Evolutionary conservation across 1,139 yeast genomes (phyloP).

Genomic region (Pichia sp.): DNA sequence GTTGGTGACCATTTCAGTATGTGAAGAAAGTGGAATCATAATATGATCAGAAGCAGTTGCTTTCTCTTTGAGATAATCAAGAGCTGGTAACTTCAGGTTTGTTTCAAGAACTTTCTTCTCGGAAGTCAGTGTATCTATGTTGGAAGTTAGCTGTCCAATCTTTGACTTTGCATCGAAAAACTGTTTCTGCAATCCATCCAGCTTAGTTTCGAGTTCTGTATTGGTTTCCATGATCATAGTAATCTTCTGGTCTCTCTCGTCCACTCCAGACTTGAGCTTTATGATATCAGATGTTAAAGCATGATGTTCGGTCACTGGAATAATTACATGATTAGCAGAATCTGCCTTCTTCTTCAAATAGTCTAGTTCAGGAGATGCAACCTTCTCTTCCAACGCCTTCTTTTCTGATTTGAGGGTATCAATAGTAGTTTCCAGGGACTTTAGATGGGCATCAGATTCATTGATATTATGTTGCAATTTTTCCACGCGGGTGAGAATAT

Average conservation of each 20-base stretch:
- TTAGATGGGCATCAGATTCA: no score
- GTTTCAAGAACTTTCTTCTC: neutral
- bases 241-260: no score
- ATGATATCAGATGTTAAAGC: no score
- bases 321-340: constrained; percentile 20
- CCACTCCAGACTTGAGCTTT: no score
- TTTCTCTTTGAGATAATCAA: constrained; percentile 17
- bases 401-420: no score
- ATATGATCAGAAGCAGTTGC: constrained; percentile 26
- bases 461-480: no score
- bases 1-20: no score
- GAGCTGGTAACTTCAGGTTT: constrained; percentile 1
- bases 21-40: constrained; percentile 20
- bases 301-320: constrained; percentile 21
- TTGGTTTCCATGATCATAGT: no score
- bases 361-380: constrained; percentile 19
- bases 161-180: neutral
- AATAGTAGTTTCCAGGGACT: no score
- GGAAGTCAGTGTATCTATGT: no score
- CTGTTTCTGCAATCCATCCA: neutral
- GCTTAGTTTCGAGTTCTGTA: neutral
- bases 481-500: no score
- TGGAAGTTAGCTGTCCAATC: no score
- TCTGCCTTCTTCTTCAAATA: constrained; percentile 25
- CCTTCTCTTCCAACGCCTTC: neutral